A percentile compares a stretch with the other conserved stretches of the same genome.
Conservation (phyloP, 352 stramenopile species). For the Stramenopiles sp. region DNA sequence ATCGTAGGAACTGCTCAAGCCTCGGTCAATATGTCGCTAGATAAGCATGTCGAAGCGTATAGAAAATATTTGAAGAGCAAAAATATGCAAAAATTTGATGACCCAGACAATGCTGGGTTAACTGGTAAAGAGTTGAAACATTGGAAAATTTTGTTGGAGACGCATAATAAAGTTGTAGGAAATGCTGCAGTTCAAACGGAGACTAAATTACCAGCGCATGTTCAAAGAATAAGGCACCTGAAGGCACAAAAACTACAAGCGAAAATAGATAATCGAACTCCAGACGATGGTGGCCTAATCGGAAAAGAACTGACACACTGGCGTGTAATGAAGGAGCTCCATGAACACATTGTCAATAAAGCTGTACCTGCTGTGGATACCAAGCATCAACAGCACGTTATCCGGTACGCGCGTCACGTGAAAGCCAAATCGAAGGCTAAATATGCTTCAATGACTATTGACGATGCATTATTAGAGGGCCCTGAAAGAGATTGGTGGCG, state of each 20-base stretch:
- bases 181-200: not conserved
- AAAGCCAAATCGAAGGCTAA: slow-evolving; percentile 5
- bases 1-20: not conserved
- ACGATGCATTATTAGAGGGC: slow-evolving; percentile 4
- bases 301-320: slow-evolving; percentile 1
- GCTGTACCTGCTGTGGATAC: not conserved
- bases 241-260: not conserved
- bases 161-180: slow-evolving; percentile 10
- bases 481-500: slow-evolving; percentile 1
- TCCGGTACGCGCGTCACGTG: not conserved
- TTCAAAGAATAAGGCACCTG: not conserved
- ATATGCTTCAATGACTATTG: not conserved
- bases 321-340: not conserved
- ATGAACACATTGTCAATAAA: slow-evolving; percentile 3
- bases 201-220: not conserved
- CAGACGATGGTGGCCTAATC: not conserved
- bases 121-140: slow-evolving; percentile 11
- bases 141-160: slow-evolving; percentile 7
- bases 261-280: not conserved
- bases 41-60: slow-evolving; percentile 3
- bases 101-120: slow-evolving; percentile 7
- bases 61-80: not conserved
- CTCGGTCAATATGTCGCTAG: not conserved
- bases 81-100: not conserved
- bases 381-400: not conserved